Conservation (phyloP, 106 monocot species). For the Triglochin maritima region DNA sequence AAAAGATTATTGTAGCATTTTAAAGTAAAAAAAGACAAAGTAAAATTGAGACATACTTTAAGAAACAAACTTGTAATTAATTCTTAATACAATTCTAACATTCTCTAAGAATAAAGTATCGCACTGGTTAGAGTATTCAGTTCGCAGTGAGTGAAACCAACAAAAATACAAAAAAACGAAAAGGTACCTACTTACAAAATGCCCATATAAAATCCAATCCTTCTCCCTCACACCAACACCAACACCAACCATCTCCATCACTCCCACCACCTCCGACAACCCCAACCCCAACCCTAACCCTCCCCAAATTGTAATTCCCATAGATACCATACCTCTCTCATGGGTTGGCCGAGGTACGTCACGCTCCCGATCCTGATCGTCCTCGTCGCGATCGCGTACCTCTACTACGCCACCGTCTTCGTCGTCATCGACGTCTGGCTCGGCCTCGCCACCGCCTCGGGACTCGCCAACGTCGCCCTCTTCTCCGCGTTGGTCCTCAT, state of each 20-base stretch:
- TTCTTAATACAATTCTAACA: no score
- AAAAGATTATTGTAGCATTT: no score
- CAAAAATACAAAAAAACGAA: no score
- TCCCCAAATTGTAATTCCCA: background rate
- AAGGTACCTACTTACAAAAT: no score
- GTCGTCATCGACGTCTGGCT: slow-evolving; percentile 25
- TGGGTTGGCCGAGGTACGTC: slow-evolving; percentile 36
- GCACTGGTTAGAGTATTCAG: no score
- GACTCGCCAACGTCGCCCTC: slow-evolving; percentile 23
- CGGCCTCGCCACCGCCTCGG: slow-evolving; percentile 16
- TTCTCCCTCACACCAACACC: background rate
- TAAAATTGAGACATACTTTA: no score
- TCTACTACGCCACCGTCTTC: slow-evolving; percentile 30
- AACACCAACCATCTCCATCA: background rate
- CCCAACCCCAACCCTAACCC: background rate
- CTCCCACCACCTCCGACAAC: background rate
- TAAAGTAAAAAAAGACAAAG: no score
- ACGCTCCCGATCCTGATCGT: slow-evolving; percentile 49
- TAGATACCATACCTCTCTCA: background rate
- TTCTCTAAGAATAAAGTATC: no score
- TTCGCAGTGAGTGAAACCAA: no score
- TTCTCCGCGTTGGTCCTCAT: slow-evolving; percentile 29
- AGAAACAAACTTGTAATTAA: no score
- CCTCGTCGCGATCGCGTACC: slow-evolving; percentile 27
- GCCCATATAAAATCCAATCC: background rate